Conservation (phyloP, 805 yeast genomes). For the Teunomyces aglyptinius region DNA sequence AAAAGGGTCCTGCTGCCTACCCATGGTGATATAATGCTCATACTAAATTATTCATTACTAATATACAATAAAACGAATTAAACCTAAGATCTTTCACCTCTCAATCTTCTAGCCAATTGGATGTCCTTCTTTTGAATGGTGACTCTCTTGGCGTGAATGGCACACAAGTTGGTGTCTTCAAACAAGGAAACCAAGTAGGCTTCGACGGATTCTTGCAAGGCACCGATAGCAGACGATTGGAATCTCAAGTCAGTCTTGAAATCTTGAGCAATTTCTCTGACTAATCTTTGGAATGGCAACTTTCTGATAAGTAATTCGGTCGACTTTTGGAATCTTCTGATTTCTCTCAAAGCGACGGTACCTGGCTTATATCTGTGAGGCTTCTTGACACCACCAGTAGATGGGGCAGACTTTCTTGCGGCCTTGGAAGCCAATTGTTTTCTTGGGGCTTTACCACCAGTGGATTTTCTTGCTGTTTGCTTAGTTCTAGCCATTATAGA, state of each 20-base stretch:
- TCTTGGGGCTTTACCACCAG: conserved; percentile 97
- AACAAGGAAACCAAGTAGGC: conserved; percentile 94
- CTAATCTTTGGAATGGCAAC: conserved; percentile 96
- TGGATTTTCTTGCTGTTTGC: conserved; percentile 92
- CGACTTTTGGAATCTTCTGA: conserved; percentile 95
- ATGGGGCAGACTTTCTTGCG: conserved; percentile 91
- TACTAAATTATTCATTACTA: conserved; percentile 10
- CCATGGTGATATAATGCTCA: conserved; percentile 33
- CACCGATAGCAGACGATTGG: conserved; percentile 97
- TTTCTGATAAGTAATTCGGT: conserved; percentile 94
- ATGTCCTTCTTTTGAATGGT: conserved; percentile 98
- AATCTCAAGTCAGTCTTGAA: conserved; percentile 91
- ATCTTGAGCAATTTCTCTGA: conserved; percentile 93
- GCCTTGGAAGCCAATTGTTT: conserved; percentile 90
- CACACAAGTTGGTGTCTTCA: conserved; percentile 98
- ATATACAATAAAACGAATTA: conserved; percentile 11
- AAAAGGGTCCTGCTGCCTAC: conserved; percentile 39
- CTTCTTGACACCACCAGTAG: conserved; percentile 89
- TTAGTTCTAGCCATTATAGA: conserved; percentile 82
- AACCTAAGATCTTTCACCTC: conserved; percentile 87
- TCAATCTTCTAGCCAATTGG: conserved; percentile 95
- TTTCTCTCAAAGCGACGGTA: conserved; percentile 94
- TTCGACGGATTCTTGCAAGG: conserved; percentile 97
- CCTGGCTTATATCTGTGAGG: conserved; percentile 98
- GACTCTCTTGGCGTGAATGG: conserved; percentile 98